Evolutionary conservation across 495 filamentous ascomycete genomes (phyloP).

Genomic region (Letharia columbiana): DNA sequence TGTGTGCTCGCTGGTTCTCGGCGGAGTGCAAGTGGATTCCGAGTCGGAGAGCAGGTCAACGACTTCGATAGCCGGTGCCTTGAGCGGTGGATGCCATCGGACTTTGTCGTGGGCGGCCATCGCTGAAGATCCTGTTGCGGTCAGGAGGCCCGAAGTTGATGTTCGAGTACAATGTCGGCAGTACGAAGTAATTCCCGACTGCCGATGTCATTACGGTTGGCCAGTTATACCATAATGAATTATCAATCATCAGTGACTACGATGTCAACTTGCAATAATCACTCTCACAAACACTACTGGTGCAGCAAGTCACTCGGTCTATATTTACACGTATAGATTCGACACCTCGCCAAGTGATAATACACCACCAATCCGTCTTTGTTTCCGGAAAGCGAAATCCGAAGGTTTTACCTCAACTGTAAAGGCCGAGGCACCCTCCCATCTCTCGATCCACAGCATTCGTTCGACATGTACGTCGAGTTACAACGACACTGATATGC

Average conservation of each 20-base stretch:
- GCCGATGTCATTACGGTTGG: constrained; percentile 4
- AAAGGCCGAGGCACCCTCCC: no score
- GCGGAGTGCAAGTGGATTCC: constrained; percentile 4
- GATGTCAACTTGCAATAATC: no score
- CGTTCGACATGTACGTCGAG: no score
- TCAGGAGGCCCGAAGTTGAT: not conserved
- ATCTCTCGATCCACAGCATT: no score
- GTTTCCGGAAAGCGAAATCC: no score
- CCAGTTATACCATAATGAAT: not conserved
- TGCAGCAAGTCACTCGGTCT: no score
- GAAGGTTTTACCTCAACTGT: no score
- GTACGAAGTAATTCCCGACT: not conserved
- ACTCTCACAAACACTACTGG: no score
- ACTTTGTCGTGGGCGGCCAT: constrained; percentile 7
- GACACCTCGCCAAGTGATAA: no score
- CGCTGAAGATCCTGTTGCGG: not conserved
- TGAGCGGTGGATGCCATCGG: constrained; percentile 28
- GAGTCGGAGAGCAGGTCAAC: constrained; percentile 33
- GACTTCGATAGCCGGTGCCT: constrained; percentile 40
- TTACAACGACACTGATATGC: no score
- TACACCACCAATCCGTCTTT: no score
- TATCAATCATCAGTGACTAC: not conserved
- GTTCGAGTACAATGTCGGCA: not conserved
- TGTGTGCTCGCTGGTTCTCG: not conserved
- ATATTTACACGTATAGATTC: no score